Percentiles rank a stretch among this genome's conserved stretches.
Conservation (phyloP, 768 basidiomycete species). For the Suillus discolor region DNA sequence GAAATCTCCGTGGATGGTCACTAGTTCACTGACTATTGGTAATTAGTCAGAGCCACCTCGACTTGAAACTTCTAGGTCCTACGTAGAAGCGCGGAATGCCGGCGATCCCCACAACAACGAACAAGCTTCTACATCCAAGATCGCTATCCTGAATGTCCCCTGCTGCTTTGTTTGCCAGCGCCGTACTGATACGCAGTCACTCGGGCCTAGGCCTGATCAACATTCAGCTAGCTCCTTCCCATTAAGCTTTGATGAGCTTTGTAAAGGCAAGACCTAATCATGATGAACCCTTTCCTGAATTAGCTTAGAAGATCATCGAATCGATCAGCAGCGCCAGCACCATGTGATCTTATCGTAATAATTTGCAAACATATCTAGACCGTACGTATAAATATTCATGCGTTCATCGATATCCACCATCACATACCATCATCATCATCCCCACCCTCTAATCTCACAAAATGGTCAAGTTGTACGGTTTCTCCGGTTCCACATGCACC, state of each 20-base stretch:
- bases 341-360: slow-evolving; percentile 1
- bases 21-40: too few relatives aligned
- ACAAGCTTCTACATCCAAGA: too few relatives aligned
- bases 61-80: too few relatives aligned
- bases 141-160: too few relatives aligned
- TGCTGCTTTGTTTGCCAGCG: too few relatives aligned
- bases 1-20: too few relatives aligned
- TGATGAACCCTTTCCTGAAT: not conserved
- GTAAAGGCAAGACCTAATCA: not conserved
- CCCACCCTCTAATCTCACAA: not conserved
- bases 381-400: not conserved
- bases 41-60: too few relatives aligned
- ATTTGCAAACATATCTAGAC: too few relatives aligned
- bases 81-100: too few relatives aligned
- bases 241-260: too few relatives aligned
- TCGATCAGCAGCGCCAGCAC: not conserved
- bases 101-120: too few relatives aligned
- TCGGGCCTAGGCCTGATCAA: not conserved
- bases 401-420: not conserved
- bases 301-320: not conserved
- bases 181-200: not conserved
- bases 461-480: slow-evolving; percentile 42
- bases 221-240: not conserved
- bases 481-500: slow-evolving; percentile 46
- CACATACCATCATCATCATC: not conserved